Evolutionary conservation across 352 stramenopile genomes (phyloP), one percentile per base, ranked within the genome.

Genomic region (Globisporangium cystogenes): DNA sequence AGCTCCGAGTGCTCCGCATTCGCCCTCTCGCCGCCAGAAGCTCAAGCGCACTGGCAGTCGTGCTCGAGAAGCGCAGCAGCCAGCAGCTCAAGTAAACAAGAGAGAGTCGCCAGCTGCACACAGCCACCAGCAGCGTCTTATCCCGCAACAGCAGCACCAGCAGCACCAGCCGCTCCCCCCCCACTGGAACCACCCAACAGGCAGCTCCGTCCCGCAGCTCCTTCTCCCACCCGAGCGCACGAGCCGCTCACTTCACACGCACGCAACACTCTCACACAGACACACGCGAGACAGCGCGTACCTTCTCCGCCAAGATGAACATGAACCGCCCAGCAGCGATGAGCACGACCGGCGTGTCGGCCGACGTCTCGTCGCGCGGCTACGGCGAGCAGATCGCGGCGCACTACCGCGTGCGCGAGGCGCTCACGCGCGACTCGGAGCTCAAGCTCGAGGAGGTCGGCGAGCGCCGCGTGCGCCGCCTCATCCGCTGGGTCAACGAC

Each of bases 401-500:
- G 20, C 74, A 83, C 48, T 90, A 90, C 51, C 64, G 82, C 36
- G 66, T 87, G 45, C 57, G 63, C 31, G 57, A 67, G 51, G 52
- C 63, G 40, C 71, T 90, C 55, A 70, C 62, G 20, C 64, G 60
- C 26, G 67, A 81, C 36, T 56, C 67, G 45, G 60, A 72, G 36
- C 62, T 60, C 37, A 54, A 72, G 50, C 60, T 85, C 44, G 77
- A 80, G 15, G 47, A 60, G 6, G 60, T 74, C 15, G 74, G 76
- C 48, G 76, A 86, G 58, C 37, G 45, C 7, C 81, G 78, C 51
- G 57, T 77, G 40, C 78, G 80, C 31, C 65, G 79, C 57, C 72
- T 91, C 60, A 76, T 88, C 52, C 70, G 71, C 23, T 85, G 74
- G 61, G 60, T 87, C 4, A 81, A 70, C 54, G 72, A 82, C 53